Conservation (phyloP, 164 flowering plant species). For the Santalum album region DNA sequence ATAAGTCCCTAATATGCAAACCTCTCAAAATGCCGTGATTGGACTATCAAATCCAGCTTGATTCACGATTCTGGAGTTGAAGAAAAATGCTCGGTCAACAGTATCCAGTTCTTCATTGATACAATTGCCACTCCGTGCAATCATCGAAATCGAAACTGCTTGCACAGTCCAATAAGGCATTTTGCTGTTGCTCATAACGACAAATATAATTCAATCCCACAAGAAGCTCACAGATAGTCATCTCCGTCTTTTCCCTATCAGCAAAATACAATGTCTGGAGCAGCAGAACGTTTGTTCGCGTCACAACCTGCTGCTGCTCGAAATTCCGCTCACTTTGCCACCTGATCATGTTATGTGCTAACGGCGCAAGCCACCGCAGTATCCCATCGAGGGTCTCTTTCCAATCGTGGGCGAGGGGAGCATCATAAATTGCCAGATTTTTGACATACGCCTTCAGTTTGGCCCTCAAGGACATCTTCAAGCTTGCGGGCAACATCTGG, state of each 20-base stretch:
- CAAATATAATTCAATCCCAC: slow-evolving; percentile 92
- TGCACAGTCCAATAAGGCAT: slow-evolving; percentile 85
- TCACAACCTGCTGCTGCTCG: slow-evolving; percentile 78
- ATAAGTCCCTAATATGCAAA: slow-evolving; percentile 9
- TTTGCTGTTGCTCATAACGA: slow-evolving; percentile 91
- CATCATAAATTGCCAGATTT: slow-evolving; percentile 79
- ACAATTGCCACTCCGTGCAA: slow-evolving; percentile 75
- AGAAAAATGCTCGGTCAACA: too few relatives aligned
- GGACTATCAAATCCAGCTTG: too few relatives aligned
- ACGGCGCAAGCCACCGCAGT: slow-evolving; percentile 77
- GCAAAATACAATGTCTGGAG: slow-evolving; percentile 92
- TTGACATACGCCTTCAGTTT: slow-evolving; percentile 64
- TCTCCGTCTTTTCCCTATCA: slow-evolving; percentile 71
- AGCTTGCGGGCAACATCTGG: slow-evolving; percentile 93
- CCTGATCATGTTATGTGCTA: slow-evolving; percentile 92
- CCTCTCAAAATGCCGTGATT: too few relatives aligned
- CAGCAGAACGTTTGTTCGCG: slow-evolving; percentile 73
- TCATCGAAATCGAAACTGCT: slow-evolving; percentile 88
- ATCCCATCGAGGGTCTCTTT: slow-evolving; percentile 62
- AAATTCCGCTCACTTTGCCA: slow-evolving; percentile 98
- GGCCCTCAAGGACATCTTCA: slow-evolving; percentile 48
- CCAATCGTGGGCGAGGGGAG: slow-evolving; percentile 93
- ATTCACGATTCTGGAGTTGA: too few relatives aligned
- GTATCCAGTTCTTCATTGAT: too few relatives aligned
- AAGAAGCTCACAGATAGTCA: slow-evolving; percentile 73